These are phyloP conservation scores for Colletotrichum endophyticum DNA, from an alignment of 2,329 filamentous ascomycete genomes.

Conservation along the genomic window DNA sequence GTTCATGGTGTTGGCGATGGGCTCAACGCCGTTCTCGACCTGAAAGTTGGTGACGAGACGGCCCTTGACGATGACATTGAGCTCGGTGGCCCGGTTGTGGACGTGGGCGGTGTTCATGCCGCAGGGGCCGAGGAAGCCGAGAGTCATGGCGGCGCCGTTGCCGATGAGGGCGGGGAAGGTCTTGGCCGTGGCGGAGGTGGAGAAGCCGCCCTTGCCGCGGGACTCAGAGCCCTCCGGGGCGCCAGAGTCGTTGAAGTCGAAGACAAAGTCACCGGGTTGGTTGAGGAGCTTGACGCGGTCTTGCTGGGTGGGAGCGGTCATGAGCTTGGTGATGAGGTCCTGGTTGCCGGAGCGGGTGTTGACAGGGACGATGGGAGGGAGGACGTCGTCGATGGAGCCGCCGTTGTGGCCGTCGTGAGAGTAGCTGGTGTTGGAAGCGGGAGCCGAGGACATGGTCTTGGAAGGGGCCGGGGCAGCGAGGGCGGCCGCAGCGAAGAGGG, in stretches of 20 bases:
- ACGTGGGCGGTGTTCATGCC: conserved; percentile 57
- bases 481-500: conserved; percentile 18
- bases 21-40: conserved; percentile 44
- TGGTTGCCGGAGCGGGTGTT: conserved; percentile 50
- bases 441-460: neutral
- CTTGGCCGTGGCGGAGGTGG: conserved; percentile 45
- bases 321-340: conserved; percentile 48
- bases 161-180: conserved; percentile 57
- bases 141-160: conserved; percentile 49
- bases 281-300: conserved; percentile 36
- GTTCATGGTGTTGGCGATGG: conserved; percentile 38
- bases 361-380: conserved; percentile 36
- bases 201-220: conserved; percentile 40
- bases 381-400: conserved; percentile 22
- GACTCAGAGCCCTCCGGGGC: conserved; percentile 15
- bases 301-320: conserved; percentile 35
- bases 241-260: conserved; percentile 41
- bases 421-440: neutral
- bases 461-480: conserved; percentile 15
- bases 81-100: conserved; percentile 52
- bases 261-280: conserved; percentile 43
- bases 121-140: conserved; percentile 54
- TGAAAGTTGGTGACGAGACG: conserved; percentile 48
- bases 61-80: conserved; percentile 51
- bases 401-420: neutral